Percentiles rank a stretch among this genome's conserved stretches.
Evolutionary conservation across 2,329 filamentous ascomycete species (phyloP).

Genomic region (Fusarium sp.): DNA sequence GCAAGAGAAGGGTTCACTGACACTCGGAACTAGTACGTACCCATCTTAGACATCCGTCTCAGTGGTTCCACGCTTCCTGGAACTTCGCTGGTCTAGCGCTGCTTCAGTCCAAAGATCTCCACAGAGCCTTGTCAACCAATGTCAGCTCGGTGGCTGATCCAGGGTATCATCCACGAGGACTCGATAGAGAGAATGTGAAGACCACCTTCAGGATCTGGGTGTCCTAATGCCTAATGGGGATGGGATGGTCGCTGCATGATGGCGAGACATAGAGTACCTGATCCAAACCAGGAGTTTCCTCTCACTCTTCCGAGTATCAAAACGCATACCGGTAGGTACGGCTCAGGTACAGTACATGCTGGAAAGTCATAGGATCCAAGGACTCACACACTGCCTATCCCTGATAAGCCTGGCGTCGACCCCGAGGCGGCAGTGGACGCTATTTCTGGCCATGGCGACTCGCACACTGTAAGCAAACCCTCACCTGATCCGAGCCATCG

Average conservation of each 20-base stretch:
- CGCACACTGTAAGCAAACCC: conserved; percentile 30
- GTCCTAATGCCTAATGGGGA: conserved; percentile 27
- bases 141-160: conserved; percentile 34
- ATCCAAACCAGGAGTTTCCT: background rate
- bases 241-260: conserved; percentile 20
- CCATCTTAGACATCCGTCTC: conserved; percentile 18
- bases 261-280: conserved; percentile 4
- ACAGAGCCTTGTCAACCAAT: conserved; percentile 34
- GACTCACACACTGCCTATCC: conserved; percentile 22
- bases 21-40: conserved; percentile 19
- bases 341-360: conserved; percentile 14
- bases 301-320: background rate
- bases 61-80: conserved; percentile 37
- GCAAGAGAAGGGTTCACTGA: conserved; percentile 30
- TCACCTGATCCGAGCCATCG: conserved; percentile 41
- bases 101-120: conserved; percentile 31
- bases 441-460: conserved; percentile 45
- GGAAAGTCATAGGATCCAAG: conserved; percentile 7
- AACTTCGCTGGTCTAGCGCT: conserved; percentile 29
- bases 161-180: conserved; percentile 28
- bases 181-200: conserved; percentile 36
- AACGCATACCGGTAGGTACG: background rate
- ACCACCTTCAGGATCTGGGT: conserved; percentile 34
- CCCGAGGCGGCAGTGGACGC: conserved; percentile 45
- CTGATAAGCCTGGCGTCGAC: conserved; percentile 33